Evolutionary conservation across 495 filamentous ascomycete genomes (phyloP).

Genomic region (Xylaria sp.): DNA sequence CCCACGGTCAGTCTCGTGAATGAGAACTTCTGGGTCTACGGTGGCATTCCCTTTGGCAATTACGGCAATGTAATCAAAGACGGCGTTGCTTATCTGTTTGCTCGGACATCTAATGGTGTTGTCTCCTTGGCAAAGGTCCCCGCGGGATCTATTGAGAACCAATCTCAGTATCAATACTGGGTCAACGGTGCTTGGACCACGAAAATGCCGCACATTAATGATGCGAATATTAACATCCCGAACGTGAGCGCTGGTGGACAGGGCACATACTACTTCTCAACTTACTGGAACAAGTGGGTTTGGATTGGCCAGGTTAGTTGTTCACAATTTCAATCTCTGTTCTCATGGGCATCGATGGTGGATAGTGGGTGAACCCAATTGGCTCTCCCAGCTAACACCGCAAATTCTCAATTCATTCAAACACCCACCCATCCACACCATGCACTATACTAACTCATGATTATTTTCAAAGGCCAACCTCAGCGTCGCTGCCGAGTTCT

Average conservation of each 20-base stretch:
- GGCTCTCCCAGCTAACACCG: background rate
- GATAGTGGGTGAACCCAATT: background rate
- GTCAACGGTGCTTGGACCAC: conserved; percentile 38
- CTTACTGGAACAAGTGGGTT: conserved; percentile 38
- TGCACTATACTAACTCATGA: background rate
- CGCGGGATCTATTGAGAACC: conserved; percentile 33
- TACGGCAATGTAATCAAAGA: conserved; percentile 42
- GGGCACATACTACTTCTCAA: conserved; percentile 44
- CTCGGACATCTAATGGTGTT: conserved; percentile 28
- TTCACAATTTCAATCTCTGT: background rate
- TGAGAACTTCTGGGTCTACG: conserved; percentile 37
- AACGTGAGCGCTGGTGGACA: conserved; percentile 42
- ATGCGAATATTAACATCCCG: conserved; percentile 30
- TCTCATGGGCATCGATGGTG: background rate
- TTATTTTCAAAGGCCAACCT: conserved; percentile 15
- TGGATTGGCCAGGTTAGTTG: conserved; percentile 42
- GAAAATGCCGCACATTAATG: conserved; percentile 29
- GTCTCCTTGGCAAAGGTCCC: conserved; percentile 41
- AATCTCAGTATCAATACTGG: conserved; percentile 38
- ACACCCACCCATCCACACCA: too few species aligned
- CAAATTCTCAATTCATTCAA: background rate
- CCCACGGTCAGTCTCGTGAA: conserved; percentile 34
- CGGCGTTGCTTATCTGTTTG: conserved; percentile 41
- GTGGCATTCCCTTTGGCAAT: conserved; percentile 37
- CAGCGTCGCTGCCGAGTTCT: conserved; percentile 40